Percentiles rank a stretch among this genome's conserved stretches.
Evolutionary conservation across 2,329 filamentous ascomycete genomes (phyloP).

Genomic region (Venturia pyrina): DNA sequence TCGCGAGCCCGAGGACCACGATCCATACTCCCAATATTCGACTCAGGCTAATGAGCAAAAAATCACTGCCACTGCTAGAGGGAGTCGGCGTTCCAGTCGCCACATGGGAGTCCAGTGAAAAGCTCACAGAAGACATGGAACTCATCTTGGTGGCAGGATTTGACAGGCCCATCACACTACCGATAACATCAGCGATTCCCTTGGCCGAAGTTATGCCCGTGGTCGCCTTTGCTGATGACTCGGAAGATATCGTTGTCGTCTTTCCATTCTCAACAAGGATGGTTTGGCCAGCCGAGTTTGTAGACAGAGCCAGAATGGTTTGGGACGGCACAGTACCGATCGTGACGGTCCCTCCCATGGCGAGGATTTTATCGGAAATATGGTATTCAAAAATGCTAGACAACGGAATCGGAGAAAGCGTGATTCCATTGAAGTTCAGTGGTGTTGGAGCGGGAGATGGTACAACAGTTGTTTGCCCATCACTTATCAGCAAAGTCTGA

Average conservation of each 20-base stretch:
- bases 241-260: neutral
- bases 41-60: neutral
- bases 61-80: neutral
- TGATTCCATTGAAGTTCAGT: neutral
- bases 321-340: neutral
- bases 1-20: neutral
- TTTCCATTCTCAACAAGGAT: neutral
- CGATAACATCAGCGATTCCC: neutral
- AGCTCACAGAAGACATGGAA: neutral
- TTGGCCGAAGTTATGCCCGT: neutral
- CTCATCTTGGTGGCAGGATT: neutral
- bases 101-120: neutral
- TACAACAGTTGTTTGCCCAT: neutral
- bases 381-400: neutral
- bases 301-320: neutral
- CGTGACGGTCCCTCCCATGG: constrained; percentile 5
- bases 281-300: neutral
- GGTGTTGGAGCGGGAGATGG: neutral
- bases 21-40: neutral
- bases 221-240: neutral
- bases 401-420: neutral
- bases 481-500: neutral
- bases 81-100: neutral
- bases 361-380: neutral
- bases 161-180: neutral